A percentile compares a stretch with the other conserved stretches of the same genome.
Conservation (phyloP, 306 rosid species). For the Citrullus amarus region DNA sequence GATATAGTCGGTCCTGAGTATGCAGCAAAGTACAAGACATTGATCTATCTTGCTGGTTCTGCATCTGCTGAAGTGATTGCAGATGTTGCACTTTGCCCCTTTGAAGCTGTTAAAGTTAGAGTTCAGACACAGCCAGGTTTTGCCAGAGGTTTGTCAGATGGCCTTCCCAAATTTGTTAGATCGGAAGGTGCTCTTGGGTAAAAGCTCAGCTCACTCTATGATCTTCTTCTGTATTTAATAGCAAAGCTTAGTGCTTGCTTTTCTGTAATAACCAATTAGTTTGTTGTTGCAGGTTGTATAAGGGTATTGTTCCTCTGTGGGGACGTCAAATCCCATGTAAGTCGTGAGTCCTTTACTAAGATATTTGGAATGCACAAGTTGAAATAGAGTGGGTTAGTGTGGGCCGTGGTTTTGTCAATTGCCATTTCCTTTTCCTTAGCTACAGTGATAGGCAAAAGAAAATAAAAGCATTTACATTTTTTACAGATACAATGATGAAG, state of each 20-base stretch:
- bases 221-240: neutral
- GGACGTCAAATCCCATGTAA: constrained; percentile 99
- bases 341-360: constrained; percentile 13
- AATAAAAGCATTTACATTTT: neutral
- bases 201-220: neutral
- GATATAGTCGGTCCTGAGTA: constrained; percentile 94
- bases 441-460: neutral
- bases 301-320: constrained; percentile 97
- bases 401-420: no score
- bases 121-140: constrained; percentile 98
- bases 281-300: constrained; percentile 62
- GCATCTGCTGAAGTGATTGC: constrained; percentile 98
- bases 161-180: constrained; percentile 72
- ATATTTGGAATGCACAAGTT: neutral
- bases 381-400: neutral
- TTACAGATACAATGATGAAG: constrained; percentile 93
- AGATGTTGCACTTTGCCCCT: constrained; percentile 87
- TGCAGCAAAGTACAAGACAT: constrained; percentile 90
- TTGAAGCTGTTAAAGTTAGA: constrained; percentile 94
- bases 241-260: neutral
- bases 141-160: constrained; percentile 82
- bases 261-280: constrained; percentile 6
- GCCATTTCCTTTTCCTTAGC: neutral
- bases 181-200: constrained; percentile 93
- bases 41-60: constrained; percentile 97